phyloP scores from a whole-genome alignment of 2,329 filamentous ascomycete genomes.

The Rugonectria rugulosa region DNA sequence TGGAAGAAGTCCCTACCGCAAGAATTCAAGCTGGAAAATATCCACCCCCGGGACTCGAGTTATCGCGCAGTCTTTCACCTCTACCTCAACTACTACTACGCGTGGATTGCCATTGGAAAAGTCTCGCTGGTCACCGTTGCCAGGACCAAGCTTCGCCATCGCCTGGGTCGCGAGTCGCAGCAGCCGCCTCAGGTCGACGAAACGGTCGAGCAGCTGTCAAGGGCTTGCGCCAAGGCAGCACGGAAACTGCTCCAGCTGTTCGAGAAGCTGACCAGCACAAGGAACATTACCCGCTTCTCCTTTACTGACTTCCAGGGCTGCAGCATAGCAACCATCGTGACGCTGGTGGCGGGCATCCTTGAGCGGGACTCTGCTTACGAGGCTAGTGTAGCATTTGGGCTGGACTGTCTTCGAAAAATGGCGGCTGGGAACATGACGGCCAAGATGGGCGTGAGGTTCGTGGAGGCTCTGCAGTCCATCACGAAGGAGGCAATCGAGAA shows the following conservation, averaged over 20 bases:
- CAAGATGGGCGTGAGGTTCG: constrained; percentile 35
- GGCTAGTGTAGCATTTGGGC: constrained; percentile 39
- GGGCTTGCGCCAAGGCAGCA: constrained; percentile 42
- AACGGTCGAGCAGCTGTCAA: constrained; percentile 29
- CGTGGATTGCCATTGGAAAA: constrained; percentile 47
- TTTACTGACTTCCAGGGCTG: constrained; percentile 51
- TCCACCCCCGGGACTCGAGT: constrained; percentile 36
- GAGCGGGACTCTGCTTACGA: constrained; percentile 44
- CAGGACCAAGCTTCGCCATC: constrained; percentile 33
- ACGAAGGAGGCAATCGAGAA: constrained; percentile 32
- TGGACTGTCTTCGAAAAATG: constrained; percentile 45
- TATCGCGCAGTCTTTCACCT: constrained; percentile 46
- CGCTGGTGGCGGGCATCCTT: constrained; percentile 44
- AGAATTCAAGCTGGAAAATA: constrained; percentile 37
- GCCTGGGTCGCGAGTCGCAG: constrained; percentile 17
- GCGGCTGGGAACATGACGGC: constrained; percentile 41
- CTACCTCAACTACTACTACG: constrained; percentile 47
- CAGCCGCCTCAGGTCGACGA: constrained; percentile 12
- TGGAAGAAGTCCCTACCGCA: constrained; percentile 43
- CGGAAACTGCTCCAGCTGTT: constrained; percentile 43
- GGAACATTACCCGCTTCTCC: constrained; percentile 46
- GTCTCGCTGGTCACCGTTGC: constrained; percentile 44
- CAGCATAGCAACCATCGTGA: constrained; percentile 47
- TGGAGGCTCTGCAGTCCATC: constrained; percentile 34
- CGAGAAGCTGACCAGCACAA: constrained; percentile 37